Base-by-base conservation (phyloP, 495 filamentous ascomycete species). In the Cudoniella acicularis region DNA sequence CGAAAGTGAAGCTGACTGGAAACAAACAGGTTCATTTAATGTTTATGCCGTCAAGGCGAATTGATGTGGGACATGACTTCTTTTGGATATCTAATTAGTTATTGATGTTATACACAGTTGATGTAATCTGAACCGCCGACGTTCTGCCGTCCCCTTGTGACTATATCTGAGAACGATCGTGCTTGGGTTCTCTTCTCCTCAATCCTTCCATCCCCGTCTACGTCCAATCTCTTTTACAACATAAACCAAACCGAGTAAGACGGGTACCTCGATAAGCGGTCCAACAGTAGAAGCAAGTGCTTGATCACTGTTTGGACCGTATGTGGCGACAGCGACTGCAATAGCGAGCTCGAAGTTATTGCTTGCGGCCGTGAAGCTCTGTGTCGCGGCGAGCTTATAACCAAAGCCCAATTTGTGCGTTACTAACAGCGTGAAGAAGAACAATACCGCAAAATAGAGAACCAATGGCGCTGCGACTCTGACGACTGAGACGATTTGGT, bases 271-370 rank as follows among this genome's bases (percentile, higher is more conserved):
- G 60, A 97, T 89, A 64, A 98, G 69, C 16, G 92, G 93, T 2
- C 92, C 92, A 0, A 96, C 92, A 3, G 92, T 96, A 10, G 88
- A 77, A n/a, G 92, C 92, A 25, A 96, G 73, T 0, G 92, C 92
- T 68, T 96, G 89, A 47, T 92, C 87, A 64, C 87, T 91, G 24
- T 85, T 73, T 1, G 88, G 80, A 0, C 92, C 92, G 74, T 87
- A 96, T 1, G 87, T 85, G 2, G 91, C 90, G 2, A 96, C 85
- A 2, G 90, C 92, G 1, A 97, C 92, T 1, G 92, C 92, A 73
- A 97, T 96, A 0, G 92, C 92, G 17, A 96, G 72, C 75, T 96
- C 92, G 64, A 97, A 96, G 65, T 96, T 96, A 62, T 97, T 97
- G 69, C 91, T 96, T 2, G 92, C 93, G 3, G 92, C 92, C 0